Percentiles rank a stretch among this genome's conserved stretches.
Conservation (phyloP, 169 alveolate genomes). For the Plasmodium reichenowi region DNA sequence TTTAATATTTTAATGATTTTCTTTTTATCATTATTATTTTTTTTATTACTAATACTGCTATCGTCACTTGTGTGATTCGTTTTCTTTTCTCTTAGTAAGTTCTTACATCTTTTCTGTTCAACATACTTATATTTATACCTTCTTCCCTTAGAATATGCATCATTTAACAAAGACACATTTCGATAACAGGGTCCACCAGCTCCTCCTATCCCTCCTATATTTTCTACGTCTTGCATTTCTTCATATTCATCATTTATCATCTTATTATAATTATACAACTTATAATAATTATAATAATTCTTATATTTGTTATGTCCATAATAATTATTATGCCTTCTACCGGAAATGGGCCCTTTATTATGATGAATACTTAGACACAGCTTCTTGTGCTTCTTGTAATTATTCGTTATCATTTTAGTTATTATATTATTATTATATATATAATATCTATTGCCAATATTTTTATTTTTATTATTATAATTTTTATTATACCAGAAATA, state of each 20-base stretch:
- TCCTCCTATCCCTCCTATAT: background rate
- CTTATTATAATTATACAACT: conserved; percentile 26
- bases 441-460: no score
- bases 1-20: conserved; percentile 34
- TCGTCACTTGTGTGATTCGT: background rate
- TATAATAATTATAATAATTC: conserved; percentile 19
- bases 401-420: conserved; percentile 18
- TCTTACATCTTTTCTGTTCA: no score
- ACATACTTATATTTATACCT: no score
- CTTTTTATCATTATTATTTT: conserved; percentile 22
- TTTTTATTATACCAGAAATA: no score
- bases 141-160: no score
- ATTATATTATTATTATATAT: background rate
- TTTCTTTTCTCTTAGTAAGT: background rate
- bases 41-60: conserved; percentile 5
- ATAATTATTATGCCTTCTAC: conserved; percentile 15
- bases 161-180: background rate
- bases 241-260: background rate
- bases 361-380: conserved; percentile 23
- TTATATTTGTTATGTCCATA: conserved; percentile 32
- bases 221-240: background rate
- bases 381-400: conserved; percentile 37
- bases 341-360: conserved; percentile 2
- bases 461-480: no score
- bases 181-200: background rate